Evolutionary conservation across 768 basidiomycete species (phyloP), one percentile per base, ranked within the genome.

Genomic region (Amanita polypyramis): DNA sequence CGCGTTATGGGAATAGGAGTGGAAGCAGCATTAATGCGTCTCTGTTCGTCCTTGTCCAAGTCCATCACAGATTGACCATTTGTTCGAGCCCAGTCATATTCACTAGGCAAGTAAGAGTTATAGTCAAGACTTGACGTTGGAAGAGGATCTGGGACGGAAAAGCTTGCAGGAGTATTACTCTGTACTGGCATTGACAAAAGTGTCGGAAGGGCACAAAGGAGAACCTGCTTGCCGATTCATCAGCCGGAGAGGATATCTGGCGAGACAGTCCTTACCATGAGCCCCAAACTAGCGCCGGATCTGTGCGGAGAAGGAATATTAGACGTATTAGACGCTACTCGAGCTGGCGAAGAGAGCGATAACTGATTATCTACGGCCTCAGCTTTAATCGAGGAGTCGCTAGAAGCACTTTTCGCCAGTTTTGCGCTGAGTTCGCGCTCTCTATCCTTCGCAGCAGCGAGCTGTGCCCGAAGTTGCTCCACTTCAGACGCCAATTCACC

Each of bases 181-280:
- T 80, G 77, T 52, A 77, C 65, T 43, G 81, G 74, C 66, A 85
- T 69, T 17, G 85, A 80, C 45, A 88, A 73, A 37, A 89, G 72
- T 17, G 80, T 76, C 12, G 86, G 86, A 21, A 89, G 73, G 2
- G 84, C 83, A 56, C 84, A 88, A 37, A 88, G 72, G 39, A 89
- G 74, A 56, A 85, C 83, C 79, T 86, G 70, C 65, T 67, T 69
- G 32, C 27, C 35, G 14, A 38, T 21, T 42, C 40, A 33, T 47
- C 21, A 50, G 36, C 30, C 23, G 40, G n/a, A 7, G n/a, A 15
- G 39, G 42, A 25, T 30, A 11, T 33, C 12, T 14, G 12, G 1
- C 47, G 19, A 52, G 47, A 32, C 27, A 33, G 54, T 55, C 57
- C 75, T 54, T 62, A 86, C 85, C 80, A 86, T 83, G 60, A 84